These are phyloP conservation scores for Dendrostoma leiphaemia DNA, from an alignment of 2,329 filamentous ascomycete species.

Conservation along the genomic window DNA sequence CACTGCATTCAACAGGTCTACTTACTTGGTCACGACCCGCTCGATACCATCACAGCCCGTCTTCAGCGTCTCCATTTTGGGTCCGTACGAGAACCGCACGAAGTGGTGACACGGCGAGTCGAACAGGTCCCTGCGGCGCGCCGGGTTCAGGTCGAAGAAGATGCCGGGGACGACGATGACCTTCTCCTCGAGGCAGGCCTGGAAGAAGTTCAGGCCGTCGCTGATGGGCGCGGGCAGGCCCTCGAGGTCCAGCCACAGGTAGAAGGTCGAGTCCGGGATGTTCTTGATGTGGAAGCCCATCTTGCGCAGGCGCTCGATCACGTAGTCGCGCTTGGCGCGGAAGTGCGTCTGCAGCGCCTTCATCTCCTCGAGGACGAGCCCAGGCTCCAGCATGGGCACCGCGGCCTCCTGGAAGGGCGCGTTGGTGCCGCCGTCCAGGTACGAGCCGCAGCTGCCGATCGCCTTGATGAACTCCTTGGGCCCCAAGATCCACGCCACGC, in stretches of 20 bases:
- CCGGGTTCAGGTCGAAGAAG: constrained; percentile 95
- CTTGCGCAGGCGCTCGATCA: constrained; percentile 71
- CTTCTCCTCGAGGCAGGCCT: constrained; percentile 88
- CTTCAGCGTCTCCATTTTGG: constrained; percentile 74
- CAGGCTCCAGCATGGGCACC: constrained; percentile 87
- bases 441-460: constrained; percentile 87
- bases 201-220: constrained; percentile 95
- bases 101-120: constrained; percentile 94
- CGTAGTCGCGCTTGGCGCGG: constrained; percentile 87
- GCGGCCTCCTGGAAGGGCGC: constrained; percentile 92
- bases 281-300: constrained; percentile 88
- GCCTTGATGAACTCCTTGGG: constrained; percentile 96
- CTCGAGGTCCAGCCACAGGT: constrained; percentile 72
- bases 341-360: constrained; percentile 85
- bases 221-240: constrained; percentile 76
- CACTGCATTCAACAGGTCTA: constrained; percentile 12
- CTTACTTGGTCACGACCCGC: constrained; percentile 71
- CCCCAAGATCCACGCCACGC: constrained; percentile 93
- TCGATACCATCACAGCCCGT: constrained; percentile 83
- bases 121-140: constrained; percentile 84
- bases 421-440: constrained; percentile 91
- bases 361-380: constrained; percentile 81
- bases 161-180: constrained; percentile 96
- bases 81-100: constrained; percentile 81
- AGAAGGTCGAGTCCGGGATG: constrained; percentile 90